A percentile compares a stretch with the other conserved stretches of the same genome.
These are phyloP conservation scores for Kodamaea derodonti DNA, from an alignment of 1,139 yeast species.

Conservation along the genomic window DNA sequence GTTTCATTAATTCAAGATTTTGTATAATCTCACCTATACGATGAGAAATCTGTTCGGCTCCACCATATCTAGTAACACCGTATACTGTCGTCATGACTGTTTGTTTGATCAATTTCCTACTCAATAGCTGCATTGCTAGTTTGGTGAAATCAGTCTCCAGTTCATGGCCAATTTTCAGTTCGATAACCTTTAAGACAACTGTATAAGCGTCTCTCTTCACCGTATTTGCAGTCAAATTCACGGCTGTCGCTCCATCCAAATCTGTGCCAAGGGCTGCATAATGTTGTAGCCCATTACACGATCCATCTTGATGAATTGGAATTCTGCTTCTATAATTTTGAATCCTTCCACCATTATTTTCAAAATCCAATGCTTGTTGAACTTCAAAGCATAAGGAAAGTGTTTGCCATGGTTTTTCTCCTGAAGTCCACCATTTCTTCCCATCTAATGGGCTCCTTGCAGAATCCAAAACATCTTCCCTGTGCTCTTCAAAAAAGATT, in stretches of 20 bases:
- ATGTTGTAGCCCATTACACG: conserved; percentile 48
- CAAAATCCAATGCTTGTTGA: conserved; percentile 15
- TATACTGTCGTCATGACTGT: conserved; percentile 49
- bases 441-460: conserved; percentile 25
- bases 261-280: conserved; percentile 44
- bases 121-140: conserved; percentile 14
- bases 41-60: conserved; percentile 28
- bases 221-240: conserved; percentile 23
- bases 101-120: conserved; percentile 37
- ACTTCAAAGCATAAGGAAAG: conserved; percentile 37
- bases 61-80: conserved; percentile 42
- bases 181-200: conserved; percentile 29
- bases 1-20: conserved; percentile 10
- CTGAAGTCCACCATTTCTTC: conserved; percentile 25
- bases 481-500: conserved; percentile 24
- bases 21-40: conserved; percentile 22
- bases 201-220: conserved; percentile 34
- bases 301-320: conserved; percentile 45
- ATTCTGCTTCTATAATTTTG: conserved; percentile 28
- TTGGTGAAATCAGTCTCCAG: conserved; percentile 8
- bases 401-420: conserved; percentile 42
- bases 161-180: conserved; percentile 15
- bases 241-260: conserved; percentile 34
- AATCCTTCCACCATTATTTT: conserved; percentile 14
- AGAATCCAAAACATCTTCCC: conserved; percentile 21